Percentiles rank a stretch among this genome's conserved stretches.
phyloP scores from a whole-genome alignment of 129 eudicot genomes.

The Ambrosia artemisiifolia region DNA sequence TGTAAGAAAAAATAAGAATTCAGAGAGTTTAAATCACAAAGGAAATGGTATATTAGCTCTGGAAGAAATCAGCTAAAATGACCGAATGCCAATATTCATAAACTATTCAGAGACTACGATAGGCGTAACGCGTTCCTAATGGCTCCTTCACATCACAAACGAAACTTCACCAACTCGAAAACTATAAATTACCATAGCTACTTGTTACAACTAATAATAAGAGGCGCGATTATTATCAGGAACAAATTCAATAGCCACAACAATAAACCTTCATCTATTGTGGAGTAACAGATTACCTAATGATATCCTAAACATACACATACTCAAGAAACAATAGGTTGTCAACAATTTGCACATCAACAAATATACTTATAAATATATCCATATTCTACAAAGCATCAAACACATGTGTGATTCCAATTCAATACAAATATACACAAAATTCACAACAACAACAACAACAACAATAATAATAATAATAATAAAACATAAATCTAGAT shows the following conservation, averaged over 20 bases:
- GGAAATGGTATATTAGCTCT: neutral
- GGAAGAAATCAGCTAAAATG: neutral
- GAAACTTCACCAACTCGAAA: neutral
- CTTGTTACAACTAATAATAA: neutral
- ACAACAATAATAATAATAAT: slow-evolving; percentile 5
- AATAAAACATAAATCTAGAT: slow-evolving; percentile 17
- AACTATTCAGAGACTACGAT: neutral
- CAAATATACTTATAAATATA: slow-evolving; percentile 8
- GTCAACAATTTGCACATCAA: slow-evolving; percentile 7
- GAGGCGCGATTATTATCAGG: neutral
- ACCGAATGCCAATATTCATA: neutral
- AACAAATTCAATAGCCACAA: neutral
- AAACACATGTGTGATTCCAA: neutral
- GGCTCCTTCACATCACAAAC: slow-evolving; percentile 7
- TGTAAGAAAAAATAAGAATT: neutral
- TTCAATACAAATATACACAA: slow-evolving; percentile 5
- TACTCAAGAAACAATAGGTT: slow-evolving; percentile 9
- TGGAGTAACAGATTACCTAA: slow-evolving; percentile 3
- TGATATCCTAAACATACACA: slow-evolving; percentile 6
- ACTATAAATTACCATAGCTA: neutral
- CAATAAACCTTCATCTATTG: neutral
- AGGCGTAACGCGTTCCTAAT: neutral
- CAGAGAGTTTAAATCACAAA: neutral
- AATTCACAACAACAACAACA: neutral
- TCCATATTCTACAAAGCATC: neutral